These are phyloP conservation scores for Cladophialophora chaetospira DNA, from an alignment of 2,329 filamentous ascomycete species.

Conservation along the genomic window DNA sequence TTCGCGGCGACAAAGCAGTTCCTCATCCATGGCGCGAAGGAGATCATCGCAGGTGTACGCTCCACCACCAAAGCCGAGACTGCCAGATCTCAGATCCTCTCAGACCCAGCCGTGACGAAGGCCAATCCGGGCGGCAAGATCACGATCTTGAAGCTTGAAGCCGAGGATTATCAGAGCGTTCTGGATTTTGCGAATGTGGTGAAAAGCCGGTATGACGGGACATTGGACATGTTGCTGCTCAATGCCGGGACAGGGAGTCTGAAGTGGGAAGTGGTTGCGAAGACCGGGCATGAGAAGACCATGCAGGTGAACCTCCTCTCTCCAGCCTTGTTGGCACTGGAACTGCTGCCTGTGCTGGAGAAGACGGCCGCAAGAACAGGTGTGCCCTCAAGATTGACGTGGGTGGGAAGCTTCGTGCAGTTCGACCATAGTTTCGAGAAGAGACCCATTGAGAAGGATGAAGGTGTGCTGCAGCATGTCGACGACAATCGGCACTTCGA, in stretches of 20 bases:
- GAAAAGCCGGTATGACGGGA: neutral
- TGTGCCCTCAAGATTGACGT: neutral
- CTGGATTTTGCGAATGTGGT: conserved; percentile 35
- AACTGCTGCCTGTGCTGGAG: conserved; percentile 34
- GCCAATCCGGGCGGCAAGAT: conserved; percentile 40
- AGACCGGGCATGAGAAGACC: conserved; percentile 40
- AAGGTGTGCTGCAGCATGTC: neutral
- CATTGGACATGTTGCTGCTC: conserved; percentile 49
- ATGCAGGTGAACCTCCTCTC: conserved; percentile 42
- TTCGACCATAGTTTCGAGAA: neutral
- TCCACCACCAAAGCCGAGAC: conserved; percentile 45
- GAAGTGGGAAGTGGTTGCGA: conserved; percentile 19
- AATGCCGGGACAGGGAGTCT: conserved; percentile 46
- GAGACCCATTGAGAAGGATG: neutral
- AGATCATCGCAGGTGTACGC: conserved; percentile 51
- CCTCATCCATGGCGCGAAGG: conserved; percentile 41
- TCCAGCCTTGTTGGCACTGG: conserved; percentile 32
- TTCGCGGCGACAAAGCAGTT: conserved; percentile 48
- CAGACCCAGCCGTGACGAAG: conserved; percentile 19
- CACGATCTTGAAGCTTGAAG: conserved; percentile 50
- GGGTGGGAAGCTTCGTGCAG: neutral
- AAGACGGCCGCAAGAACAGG: neutral
- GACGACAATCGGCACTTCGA: neutral
- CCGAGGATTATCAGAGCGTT: conserved; percentile 43
- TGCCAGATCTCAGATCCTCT: conserved; percentile 32